phyloP scores from a whole-genome alignment of 345 rosid genomes.

The Linum trigynum region DNA sequence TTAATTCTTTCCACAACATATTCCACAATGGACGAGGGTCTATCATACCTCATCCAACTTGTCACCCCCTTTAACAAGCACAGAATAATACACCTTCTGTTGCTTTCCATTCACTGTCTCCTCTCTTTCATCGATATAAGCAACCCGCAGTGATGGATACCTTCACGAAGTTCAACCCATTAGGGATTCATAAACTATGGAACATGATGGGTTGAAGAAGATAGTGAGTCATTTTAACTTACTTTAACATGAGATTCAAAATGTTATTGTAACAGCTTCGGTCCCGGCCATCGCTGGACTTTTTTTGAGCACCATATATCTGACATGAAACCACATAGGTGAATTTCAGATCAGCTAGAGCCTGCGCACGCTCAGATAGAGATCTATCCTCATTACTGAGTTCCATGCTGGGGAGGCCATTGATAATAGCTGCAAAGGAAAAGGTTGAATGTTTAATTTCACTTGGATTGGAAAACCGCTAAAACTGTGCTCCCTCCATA shows the following conservation, averaged over 20 bases:
- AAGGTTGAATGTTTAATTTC: constrained; percentile 1
- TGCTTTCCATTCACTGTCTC: constrained; percentile 43
- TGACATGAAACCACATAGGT: constrained; percentile 98
- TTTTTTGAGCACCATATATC: constrained; percentile 75
- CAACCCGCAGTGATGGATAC: constrained; percentile 88
- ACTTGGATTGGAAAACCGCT: not conserved
- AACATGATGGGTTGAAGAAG: constrained; percentile 6
- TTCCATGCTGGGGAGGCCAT: constrained; percentile 28
- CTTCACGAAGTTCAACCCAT: constrained; percentile 28
- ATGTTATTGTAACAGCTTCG: constrained; percentile 67
- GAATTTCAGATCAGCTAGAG: constrained; percentile 83
- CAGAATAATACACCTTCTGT: constrained; percentile 66
- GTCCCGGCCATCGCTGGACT: constrained; percentile 42
- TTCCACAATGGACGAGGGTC: not conserved
- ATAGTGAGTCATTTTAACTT: constrained; percentile 23
- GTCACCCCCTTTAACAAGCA: constrained; percentile 78
- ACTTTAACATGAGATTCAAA: constrained; percentile 80
- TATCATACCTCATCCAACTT: constrained; percentile 63
- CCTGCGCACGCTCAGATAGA: constrained; percentile 34
- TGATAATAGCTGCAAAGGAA: constrained; percentile 35
- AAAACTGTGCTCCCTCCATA: not conserved
- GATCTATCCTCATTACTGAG: constrained; percentile 20
- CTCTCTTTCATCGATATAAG: constrained; percentile 80
- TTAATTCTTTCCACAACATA: constrained; percentile 5
- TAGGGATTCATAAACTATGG: constrained; percentile 11